A percentile compares a stretch with the other conserved stretches of the same genome.
Evolutionary conservation across 2,329 filamentous ascomycete species (phyloP).

Genomic region (Nemania sp.): DNA sequence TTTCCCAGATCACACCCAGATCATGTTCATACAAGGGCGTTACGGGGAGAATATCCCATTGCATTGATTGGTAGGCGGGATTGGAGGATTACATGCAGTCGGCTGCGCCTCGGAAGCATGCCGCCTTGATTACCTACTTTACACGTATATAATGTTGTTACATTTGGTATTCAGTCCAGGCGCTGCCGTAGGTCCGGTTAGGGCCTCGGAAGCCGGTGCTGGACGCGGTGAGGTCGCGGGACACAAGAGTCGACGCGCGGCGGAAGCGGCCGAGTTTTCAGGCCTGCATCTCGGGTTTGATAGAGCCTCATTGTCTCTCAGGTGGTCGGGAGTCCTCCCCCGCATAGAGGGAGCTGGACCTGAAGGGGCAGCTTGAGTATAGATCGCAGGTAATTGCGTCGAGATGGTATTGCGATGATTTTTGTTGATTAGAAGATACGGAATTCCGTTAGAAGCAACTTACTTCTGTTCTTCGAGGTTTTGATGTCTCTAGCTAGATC

Average conservation of each 20-base stretch:
- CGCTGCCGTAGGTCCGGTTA: neutral
- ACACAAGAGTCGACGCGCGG: too few relatives aligned
- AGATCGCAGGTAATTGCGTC: slow-evolving; percentile 10
- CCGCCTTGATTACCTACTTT: slow-evolving; percentile 4
- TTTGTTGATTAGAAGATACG: neutral
- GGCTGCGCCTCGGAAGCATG: slow-evolving; percentile 12
- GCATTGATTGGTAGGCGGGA: slow-evolving; percentile 22
- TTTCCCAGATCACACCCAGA: slow-evolving; percentile 3
- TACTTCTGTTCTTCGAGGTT: neutral
- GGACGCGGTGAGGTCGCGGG: neutral
- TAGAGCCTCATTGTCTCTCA: neutral
- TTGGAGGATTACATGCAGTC: slow-evolving; percentile 13
- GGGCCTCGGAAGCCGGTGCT: neutral
- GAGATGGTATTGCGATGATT: slow-evolving; percentile 2
- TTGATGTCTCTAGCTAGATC: neutral
- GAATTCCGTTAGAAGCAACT: neutral
- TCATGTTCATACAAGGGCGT: slow-evolving; percentile 26
- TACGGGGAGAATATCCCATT: slow-evolving; percentile 19
- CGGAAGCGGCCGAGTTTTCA: too few relatives aligned
- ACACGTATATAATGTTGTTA: slow-evolving; percentile 23
- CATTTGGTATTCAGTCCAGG: slow-evolving; percentile 1
- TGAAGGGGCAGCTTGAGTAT: slow-evolving; percentile 1
- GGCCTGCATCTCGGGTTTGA: neutral
- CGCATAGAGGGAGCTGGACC: neutral
- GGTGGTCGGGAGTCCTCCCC: neutral